Evolutionary conservation across 2,329 filamentous ascomycete genomes (phyloP), one percentile per base, ranked within the genome.

Genomic region (Sclerotinia trifoliorum): DNA sequence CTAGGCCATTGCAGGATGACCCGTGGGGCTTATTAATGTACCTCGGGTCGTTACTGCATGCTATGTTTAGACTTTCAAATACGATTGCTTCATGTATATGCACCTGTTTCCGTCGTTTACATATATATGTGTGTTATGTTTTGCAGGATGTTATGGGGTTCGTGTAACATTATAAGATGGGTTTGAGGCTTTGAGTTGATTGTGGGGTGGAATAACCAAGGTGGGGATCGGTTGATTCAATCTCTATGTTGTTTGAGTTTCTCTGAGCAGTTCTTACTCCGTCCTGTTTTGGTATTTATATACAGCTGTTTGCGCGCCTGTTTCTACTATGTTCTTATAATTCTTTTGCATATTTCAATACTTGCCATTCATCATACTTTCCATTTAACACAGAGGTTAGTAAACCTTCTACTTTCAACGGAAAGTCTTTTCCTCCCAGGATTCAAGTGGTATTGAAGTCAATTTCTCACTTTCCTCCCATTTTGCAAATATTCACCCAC

Each of bases 41-140:
- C 44, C 26, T 17, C 58, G 58, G 58, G 44, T 32, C 11, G 13
- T 24, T 61, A 42, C 26, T 48, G 29, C 57, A 48, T 48, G 29
- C 57, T 10, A 48, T 48, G 11, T 26, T 7, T 32, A 17, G 10
- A 32, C 2, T n/a, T 46, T 60, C 15, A 44, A 24, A 58, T 44
- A 19, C 26, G n/a, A 46, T 44, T 29, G 57, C 57, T 60, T 32
- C 17, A 49, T 49, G 58, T 35, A 35, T 17, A 61, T 61, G 44
- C 26, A 61, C 24, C 42, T 61, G 24, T 11, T 61, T 61, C n/a
- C n/a, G 42, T 48, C 42, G 6, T 48, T 61, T 29, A n/a, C 10
- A 49, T 48, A 13, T 61, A 8, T 10, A 48, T 2, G 32, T 48
- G 10, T 29, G 19, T 61, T n/a, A 4, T 61, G 21, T 26, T 61